Conservation (phyloP, 2,329 filamentous ascomycete genomes). For the Fusarium sp. region DNA sequence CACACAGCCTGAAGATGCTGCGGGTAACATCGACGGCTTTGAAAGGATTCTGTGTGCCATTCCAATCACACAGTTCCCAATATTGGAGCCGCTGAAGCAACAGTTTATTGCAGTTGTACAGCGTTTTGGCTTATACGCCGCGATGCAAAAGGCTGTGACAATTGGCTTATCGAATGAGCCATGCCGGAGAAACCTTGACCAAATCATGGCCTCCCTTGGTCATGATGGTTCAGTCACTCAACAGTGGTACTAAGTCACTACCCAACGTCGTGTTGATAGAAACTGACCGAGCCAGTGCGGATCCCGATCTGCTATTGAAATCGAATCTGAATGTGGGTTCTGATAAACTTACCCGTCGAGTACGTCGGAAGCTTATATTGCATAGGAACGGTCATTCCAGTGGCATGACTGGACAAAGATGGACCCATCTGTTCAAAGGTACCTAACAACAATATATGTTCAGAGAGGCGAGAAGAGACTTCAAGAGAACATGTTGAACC, state of each 20-base stretch:
- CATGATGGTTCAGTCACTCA: neutral
- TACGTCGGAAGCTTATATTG: neutral
- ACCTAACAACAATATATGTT: neutral
- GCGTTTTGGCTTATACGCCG: neutral
- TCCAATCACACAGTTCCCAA: neutral
- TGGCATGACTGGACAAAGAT: neutral
- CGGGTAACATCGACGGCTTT: neutral
- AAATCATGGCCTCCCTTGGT: neutral
- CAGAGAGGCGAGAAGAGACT: neutral
- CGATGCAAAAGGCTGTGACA: neutral
- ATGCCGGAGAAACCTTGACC: neutral
- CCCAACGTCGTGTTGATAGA: neutral
- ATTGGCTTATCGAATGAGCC: neutral
- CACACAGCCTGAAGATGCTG: neutral
- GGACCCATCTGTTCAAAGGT: neutral
- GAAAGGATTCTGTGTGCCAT: neutral
- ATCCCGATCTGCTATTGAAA: neutral
- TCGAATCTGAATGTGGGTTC: neutral
- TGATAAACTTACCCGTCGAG: neutral
- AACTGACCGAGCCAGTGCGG: neutral
- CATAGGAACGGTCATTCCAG: neutral
- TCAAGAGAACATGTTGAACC: neutral
- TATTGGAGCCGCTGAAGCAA: neutral
- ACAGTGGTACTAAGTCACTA: neutral
- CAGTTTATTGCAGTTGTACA: neutral